phyloP scores from a whole-genome alignment of 202 grass and related monocot species.

The Elaeis oleifera region DNA sequence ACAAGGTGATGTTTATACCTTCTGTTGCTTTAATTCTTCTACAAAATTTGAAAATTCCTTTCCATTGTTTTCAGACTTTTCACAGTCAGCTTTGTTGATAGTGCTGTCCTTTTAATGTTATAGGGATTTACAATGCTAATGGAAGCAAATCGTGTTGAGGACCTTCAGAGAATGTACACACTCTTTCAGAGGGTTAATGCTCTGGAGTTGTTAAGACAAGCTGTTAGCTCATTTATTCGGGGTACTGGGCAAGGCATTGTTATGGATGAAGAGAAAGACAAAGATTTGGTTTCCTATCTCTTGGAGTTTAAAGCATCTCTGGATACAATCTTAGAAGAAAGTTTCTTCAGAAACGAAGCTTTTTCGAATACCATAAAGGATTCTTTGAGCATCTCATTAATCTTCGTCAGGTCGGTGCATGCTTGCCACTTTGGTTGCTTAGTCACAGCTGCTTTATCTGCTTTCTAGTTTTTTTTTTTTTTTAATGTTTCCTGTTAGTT shows the following conservation, averaged over 20 bases:
- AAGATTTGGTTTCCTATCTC: conserved; percentile 85
- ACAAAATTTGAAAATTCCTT: neutral
- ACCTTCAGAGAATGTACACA: conserved; percentile 79
- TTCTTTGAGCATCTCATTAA: conserved; percentile 98
- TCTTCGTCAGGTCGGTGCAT: conserved; percentile 74
- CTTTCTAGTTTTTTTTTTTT: neutral
- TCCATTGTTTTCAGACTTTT: neutral
- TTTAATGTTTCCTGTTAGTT: neutral
- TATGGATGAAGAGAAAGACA: conserved; percentile 97
- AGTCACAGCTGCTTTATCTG: neutral
- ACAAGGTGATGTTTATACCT: conserved; percentile 52
- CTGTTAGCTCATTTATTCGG: conserved; percentile 81
- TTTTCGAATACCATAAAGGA: conserved; percentile 98
- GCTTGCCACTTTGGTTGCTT: conserved; percentile 18
- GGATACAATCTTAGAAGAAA: conserved; percentile 94
- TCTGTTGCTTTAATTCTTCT: neutral
- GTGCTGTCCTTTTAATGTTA: conserved; percentile 8
- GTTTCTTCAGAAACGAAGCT: conserved; percentile 84
- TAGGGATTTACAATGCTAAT: conserved; percentile 94
- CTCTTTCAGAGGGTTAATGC: conserved; percentile 98
- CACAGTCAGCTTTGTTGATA: neutral
- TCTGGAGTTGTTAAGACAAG: conserved; percentile 74
- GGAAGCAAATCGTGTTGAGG: conserved; percentile 88
- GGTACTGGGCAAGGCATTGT: conserved; percentile 81
- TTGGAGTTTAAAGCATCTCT: conserved; percentile 94